Evolutionary conservation across 1,284 basidiomycete species (phyloP).

Genomic region (Ceratobasidium sp.): DNA sequence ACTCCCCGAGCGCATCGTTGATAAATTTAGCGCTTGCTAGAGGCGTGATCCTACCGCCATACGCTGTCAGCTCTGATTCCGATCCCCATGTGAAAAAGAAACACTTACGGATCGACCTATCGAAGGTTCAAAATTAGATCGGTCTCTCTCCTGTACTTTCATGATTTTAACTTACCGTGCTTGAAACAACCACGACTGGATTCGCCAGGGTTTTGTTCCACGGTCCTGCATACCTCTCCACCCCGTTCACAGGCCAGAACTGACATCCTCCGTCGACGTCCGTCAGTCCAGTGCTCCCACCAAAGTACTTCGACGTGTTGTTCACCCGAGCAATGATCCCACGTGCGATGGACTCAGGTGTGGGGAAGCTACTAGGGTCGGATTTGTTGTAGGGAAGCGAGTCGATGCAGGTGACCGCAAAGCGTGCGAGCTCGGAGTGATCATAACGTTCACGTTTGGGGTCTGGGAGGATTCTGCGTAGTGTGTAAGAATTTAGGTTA

Average conservation of each 20-base stretch:
- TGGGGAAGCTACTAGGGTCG: constrained; percentile 28
- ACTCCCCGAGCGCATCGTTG: constrained; percentile 30
- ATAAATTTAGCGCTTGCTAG: constrained; percentile 35
- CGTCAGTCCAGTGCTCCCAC: constrained; percentile 38
- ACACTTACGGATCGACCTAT: constrained; percentile 43
- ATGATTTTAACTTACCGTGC: constrained; percentile 35
- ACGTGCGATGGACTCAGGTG: constrained; percentile 26
- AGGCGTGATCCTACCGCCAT: constrained; percentile 27
- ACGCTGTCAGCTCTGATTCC: background rate
- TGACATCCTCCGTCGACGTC: constrained; percentile 50
- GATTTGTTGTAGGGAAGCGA: constrained; percentile 40
- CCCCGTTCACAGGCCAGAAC: constrained; percentile 48
- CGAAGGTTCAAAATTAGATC: background rate
- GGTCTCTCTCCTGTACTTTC: too few relatives aligned
- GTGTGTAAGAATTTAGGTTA: background rate
- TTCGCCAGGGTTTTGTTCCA: constrained; percentile 45
- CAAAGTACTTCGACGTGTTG: constrained; percentile 39
- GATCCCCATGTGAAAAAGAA: background rate
- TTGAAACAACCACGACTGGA: constrained; percentile 44
- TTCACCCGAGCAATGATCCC: constrained; percentile 28
- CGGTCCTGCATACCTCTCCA: constrained; percentile 49
- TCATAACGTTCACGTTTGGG: constrained; percentile 31
- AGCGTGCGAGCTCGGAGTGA: constrained; percentile 34
- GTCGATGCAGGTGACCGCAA: constrained; percentile 37
- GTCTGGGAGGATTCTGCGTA: constrained; percentile 19